Percentiles rank a stretch among this genome's conserved stretches.
These are phyloP conservation scores for Acacia crassicarpa DNA, from an alignment of 306 rosid genomes.

Conservation along the genomic window DNA sequence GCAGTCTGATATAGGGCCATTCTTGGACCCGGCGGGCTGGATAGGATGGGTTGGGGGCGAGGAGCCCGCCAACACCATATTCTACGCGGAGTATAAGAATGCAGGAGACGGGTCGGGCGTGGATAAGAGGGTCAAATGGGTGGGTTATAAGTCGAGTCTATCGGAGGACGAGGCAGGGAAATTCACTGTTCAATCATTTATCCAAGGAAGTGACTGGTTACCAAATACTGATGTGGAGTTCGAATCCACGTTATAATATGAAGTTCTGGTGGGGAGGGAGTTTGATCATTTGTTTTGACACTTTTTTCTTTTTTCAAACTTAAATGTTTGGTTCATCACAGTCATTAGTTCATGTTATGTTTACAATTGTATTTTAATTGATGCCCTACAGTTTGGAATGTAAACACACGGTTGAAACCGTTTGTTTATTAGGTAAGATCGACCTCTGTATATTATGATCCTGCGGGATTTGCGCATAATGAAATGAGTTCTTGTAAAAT, in stretches of 20 bases:
- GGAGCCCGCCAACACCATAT: conserved; percentile 52
- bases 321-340: not conserved
- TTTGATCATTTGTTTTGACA: not conserved
- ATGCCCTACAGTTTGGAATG: not conserved
- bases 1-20: conserved; percentile 43
- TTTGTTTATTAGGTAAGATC: not conserved
- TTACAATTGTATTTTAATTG: not conserved
- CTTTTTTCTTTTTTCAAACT: not conserved
- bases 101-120: conserved; percentile 46
- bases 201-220: conserved; percentile 58
- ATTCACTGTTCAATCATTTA: conserved; percentile 52
- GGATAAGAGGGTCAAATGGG: conserved; percentile 50
- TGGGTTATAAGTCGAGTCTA: conserved; percentile 47
- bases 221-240: conserved; percentile 34
- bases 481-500: not conserved
- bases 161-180: conserved; percentile 38
- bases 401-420: not conserved
- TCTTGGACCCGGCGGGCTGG: conserved; percentile 60
- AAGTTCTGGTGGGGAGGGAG: not conserved
- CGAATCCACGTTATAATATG: conserved; percentile 32
- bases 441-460: not conserved
- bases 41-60: conserved; percentile 41
- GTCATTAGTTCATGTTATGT: not conserved
- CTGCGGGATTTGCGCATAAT: not conserved
- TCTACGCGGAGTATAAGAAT: conserved; percentile 57